Evolutionary conservation across 1,284 basidiomycete genomes (phyloP).

Genomic region (Ustilago tritici): DNA sequence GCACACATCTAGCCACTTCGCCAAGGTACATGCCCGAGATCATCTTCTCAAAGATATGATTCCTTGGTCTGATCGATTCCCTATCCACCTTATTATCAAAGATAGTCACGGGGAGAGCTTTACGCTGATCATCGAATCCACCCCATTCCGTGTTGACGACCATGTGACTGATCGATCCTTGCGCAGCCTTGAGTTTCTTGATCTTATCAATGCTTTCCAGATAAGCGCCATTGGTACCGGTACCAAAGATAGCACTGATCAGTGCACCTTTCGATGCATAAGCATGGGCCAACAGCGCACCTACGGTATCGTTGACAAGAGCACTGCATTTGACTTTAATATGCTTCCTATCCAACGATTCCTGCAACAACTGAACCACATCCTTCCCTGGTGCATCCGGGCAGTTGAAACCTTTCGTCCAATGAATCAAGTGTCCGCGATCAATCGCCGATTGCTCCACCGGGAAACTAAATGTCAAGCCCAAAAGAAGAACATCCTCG

Average conservation of each 20-base stretch:
- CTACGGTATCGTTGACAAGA: slow-evolving; percentile 94
- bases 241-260: slow-evolving; percentile 92
- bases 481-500: slow-evolving; percentile 70
- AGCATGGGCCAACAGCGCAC: slow-evolving; percentile 89
- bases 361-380: slow-evolving; percentile 89
- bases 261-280: slow-evolving; percentile 87
- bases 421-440: slow-evolving; percentile 78
- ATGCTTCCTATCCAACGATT: slow-evolving; percentile 91
- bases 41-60: slow-evolving; percentile 97
- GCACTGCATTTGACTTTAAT: slow-evolving; percentile 93
- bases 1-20: slow-evolving; percentile 87
- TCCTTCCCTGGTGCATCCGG: slow-evolving; percentile 84
- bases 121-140: slow-evolving; percentile 73
- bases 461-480: slow-evolving; percentile 84
- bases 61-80: slow-evolving; percentile 90
- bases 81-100: slow-evolving; percentile 94
- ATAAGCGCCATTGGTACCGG: slow-evolving; percentile 97
- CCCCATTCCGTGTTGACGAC: slow-evolving; percentile 93
- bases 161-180: slow-evolving; percentile 74
- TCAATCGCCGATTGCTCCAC: slow-evolving; percentile 95
- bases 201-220: slow-evolving; percentile 88
- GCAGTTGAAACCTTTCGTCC: slow-evolving; percentile 70
- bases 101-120: slow-evolving; percentile 88
- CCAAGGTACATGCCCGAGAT: slow-evolving; percentile 99
- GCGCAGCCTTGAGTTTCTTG: slow-evolving; percentile 74